phyloP scores from a whole-genome alignment of 2,329 filamentous ascomycete genomes.

The Xylariaceae sp. region DNA sequence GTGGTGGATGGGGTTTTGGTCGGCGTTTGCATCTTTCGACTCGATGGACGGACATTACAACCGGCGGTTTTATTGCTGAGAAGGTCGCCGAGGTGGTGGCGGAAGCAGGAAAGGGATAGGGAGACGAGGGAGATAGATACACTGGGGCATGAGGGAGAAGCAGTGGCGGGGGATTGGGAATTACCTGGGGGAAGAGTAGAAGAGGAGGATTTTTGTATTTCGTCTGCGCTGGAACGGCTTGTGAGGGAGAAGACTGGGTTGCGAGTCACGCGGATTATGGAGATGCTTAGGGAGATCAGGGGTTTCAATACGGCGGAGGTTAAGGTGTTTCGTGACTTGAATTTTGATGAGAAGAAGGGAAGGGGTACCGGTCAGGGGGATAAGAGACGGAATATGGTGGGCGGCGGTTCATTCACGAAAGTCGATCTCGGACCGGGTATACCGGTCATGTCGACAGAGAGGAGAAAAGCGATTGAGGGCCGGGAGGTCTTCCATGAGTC shows the following conservation, averaged over 20 bases:
- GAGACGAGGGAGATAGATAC: too few species aligned
- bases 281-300: slow-evolving; percentile 22
- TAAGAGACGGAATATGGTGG: neutral
- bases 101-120: neutral
- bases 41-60: slow-evolving; percentile 22
- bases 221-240: slow-evolving; percentile 25
- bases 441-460: neutral
- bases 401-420: too few species aligned
- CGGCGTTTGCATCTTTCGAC: slow-evolving; percentile 28
- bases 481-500: neutral
- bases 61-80: slow-evolving; percentile 27
- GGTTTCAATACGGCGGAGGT: slow-evolving; percentile 11
- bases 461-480: neutral
- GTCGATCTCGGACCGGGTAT: too few species aligned
- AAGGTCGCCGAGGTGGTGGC: slow-evolving; percentile 13
- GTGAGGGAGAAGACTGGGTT: slow-evolving; percentile 26
- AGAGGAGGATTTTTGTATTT: slow-evolving; percentile 28
- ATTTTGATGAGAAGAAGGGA: neutral
- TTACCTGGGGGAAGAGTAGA: slow-evolving; percentile 27
- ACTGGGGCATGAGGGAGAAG: too few species aligned
- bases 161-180: slow-evolving; percentile 19
- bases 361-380: neutral
- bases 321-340: slow-evolving; percentile 20
- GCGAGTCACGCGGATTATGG: slow-evolving; percentile 23
- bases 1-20: slow-evolving; percentile 22